Evolutionary conservation across 31 red algal species (phyloP).

Genomic region (Endocladia muricata): DNA sequence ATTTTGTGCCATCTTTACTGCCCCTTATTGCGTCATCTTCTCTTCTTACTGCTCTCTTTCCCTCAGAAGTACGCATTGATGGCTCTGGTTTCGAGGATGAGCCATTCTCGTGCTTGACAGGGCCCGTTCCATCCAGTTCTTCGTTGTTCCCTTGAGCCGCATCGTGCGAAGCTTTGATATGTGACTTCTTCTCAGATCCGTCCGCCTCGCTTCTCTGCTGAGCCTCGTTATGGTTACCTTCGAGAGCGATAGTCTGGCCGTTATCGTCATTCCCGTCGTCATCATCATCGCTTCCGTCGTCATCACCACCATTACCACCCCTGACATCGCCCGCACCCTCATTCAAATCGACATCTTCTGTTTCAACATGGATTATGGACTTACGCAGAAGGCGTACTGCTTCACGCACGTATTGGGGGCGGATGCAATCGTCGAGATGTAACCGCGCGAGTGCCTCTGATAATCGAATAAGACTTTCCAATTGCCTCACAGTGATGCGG

Average conservation of each 20-base stretch:
- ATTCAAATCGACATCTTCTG: constrained; percentile 89
- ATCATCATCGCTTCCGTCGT: constrained; percentile 44
- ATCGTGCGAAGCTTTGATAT: not conserved
- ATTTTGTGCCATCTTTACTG: no score
- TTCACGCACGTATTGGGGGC: constrained; percentile 93
- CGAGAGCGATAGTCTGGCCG: not conserved
- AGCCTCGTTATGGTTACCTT: not conserved
- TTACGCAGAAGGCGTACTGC: constrained; percentile 90
- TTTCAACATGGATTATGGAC: constrained; percentile 98
- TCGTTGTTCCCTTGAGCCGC: not conserved
- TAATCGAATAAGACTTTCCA: constrained; percentile 95
- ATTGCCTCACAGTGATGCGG: constrained; percentile 94
- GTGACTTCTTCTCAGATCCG: not conserved
- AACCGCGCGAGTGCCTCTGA: constrained; percentile 97
- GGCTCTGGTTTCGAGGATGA: not conserved
- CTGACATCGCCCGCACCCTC: constrained; percentile 48
- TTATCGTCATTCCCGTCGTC: constrained; percentile 33
- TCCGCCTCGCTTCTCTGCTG: not conserved
- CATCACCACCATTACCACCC: constrained; percentile 18
- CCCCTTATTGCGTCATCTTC: not conserved
- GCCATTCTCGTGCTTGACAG: not conserved
- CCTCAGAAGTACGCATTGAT: not conserved
- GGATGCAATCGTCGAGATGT: constrained; percentile 87
- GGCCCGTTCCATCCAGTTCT: not conserved
- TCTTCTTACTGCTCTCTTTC: not conserved